Base-by-base conservation (phyloP, 1,139 yeast species). In the Pichia sp. region DNA sequence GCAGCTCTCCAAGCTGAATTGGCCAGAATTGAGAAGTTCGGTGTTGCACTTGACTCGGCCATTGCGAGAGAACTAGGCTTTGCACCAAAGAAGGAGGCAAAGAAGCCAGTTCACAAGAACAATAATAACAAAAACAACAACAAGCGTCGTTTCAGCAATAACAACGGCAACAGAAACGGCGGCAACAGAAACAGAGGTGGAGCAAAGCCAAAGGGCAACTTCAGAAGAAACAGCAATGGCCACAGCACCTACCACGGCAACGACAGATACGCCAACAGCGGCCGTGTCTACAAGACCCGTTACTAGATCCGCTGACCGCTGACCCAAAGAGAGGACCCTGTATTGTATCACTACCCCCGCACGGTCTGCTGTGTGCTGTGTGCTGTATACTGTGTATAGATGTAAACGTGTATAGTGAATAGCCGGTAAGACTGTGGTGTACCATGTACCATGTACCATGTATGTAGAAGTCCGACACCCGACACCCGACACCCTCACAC, bases 11-110 rank as follows among this genome's bases (percentile, higher is more conserved):
- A 83, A 63, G 70, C 79, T 66, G 76, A 85, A 69, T 73, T 86
- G 58, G 73, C 72, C 31, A 78, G 97, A 60, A 81, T 89, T 54
- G 85, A 84, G 62, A 88, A 87, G 70, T 90, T 89, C 61, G 98
- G 97, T 21, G 80, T 89, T 47, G 85, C 83, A 53, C 67, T 75
- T 28, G 83, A 83, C 48, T 81, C 87, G 42, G 76, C 84, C 9
- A 70, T 85, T 55, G 89, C 90, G 32, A 71, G 70, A 55, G 90
- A 84, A 61, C 71, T 85, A 45, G 90, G 90, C 0, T 81, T 47
- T 67, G 56, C 47, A 31, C 46, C 47, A 10, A 24, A 24, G 22
- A 19, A 30, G 19, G 20, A 19, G 17, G 36, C 19, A 21, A 11
- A 39, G 30, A 39, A 22, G 9, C 9, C 9, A 8, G 14, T 8